Percentiles rank a stretch among this genome's conserved stretches.
Evolutionary conservation across 345 rosid species (phyloP).

Genomic region (Rhodomyrtus tomentosa): DNA sequence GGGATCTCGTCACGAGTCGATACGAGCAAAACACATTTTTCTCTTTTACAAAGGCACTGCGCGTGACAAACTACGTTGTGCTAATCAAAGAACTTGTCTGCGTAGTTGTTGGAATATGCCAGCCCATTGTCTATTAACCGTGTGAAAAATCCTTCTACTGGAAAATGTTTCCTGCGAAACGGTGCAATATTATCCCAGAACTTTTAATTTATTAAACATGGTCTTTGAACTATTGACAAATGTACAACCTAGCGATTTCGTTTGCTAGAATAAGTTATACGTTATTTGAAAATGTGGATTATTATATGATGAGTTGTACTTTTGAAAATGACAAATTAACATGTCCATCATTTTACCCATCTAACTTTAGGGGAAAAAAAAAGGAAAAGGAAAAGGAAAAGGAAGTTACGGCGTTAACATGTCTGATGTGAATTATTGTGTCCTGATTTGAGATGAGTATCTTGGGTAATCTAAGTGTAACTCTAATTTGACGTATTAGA

Average conservation of each 20-base stretch:
- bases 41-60: not conserved
- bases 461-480: not conserved
- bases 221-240: too few relatives aligned
- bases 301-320: too few relatives aligned
- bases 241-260: too few relatives aligned
- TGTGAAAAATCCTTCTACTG: not conserved
- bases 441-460: not conserved
- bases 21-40: not conserved
- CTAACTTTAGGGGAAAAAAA: too few relatives aligned
- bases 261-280: too few relatives aligned
- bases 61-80: not conserved
- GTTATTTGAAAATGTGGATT: too few relatives aligned
- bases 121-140: not conserved
- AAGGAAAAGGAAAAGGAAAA: too few relatives aligned
- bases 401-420: too few relatives aligned
- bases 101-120: not conserved
- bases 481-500: not conserved
- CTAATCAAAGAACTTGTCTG: not conserved
- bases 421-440: too few relatives aligned
- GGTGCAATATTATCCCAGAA: fast-evolving
- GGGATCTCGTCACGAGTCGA: fast-evolving
- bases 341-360: not conserved
- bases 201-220: fast-evolving
- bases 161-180: not conserved
- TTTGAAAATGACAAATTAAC: too few relatives aligned